Evolutionary conservation across 345 rosid genomes (phyloP).

Genomic region (Rhizophora apiculata): DNA sequence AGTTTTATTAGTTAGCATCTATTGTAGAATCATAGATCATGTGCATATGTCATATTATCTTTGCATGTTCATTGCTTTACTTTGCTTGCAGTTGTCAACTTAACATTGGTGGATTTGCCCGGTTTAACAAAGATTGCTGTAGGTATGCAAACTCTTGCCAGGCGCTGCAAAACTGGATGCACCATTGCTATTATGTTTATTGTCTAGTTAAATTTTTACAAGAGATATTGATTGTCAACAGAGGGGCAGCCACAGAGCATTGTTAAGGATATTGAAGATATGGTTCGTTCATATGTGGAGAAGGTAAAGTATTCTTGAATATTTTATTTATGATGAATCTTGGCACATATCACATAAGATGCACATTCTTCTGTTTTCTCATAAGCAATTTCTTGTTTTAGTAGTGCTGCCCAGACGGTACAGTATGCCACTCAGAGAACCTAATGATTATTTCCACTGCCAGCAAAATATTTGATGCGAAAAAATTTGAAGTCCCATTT

Average conservation of each 20-base stretch:
- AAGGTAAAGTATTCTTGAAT: slow-evolving; percentile 36
- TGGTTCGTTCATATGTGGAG: slow-evolving; percentile 60
- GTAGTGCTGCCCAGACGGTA: too few relatives aligned
- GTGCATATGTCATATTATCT: not conserved
- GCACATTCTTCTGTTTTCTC: too few relatives aligned
- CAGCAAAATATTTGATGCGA: too few relatives aligned
- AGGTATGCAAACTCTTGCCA: slow-evolving; percentile 32
- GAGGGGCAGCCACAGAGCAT: slow-evolving; percentile 67
- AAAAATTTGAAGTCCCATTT: too few relatives aligned
- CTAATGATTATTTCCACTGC: too few relatives aligned
- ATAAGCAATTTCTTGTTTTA: too few relatives aligned
- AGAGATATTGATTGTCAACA: slow-evolving; percentile 21
- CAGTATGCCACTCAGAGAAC: too few relatives aligned
- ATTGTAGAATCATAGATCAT: not conserved
- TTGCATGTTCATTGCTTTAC: not conserved
- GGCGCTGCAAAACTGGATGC: not conserved
- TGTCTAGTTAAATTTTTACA: slow-evolving; percentile 5
- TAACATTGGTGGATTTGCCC: slow-evolving; percentile 69
- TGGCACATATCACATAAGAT: too few relatives aligned
- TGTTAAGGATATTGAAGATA: slow-evolving; percentile 55
- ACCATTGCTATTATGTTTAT: not conserved
- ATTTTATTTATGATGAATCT: too few relatives aligned
- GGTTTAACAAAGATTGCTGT: slow-evolving; percentile 68
- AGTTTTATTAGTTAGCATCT: not conserved
- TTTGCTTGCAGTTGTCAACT: slow-evolving; percentile 52